These are phyloP conservation scores for Domatiomyces globalis DNA, from an alignment of 2,329 filamentous ascomycete species.

Conservation along the genomic window DNA sequence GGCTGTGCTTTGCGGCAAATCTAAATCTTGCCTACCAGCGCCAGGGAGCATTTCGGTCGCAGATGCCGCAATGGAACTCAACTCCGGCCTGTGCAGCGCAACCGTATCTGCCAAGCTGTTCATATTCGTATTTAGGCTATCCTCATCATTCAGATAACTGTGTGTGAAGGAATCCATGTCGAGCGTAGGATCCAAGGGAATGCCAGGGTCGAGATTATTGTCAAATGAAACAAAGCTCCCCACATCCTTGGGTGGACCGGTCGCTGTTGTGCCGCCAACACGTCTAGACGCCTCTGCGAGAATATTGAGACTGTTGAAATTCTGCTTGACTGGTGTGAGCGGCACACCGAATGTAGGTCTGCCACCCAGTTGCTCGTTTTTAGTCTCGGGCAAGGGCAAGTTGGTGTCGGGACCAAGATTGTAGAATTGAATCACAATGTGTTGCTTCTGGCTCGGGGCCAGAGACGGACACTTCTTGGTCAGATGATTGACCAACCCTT, in stretches of 20 bases:
- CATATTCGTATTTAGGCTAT: slow-evolving; percentile 1
- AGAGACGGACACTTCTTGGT: slow-evolving; percentile 77
- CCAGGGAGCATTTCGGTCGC: slow-evolving; percentile 33
- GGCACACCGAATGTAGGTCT: slow-evolving; percentile 26
- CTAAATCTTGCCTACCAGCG: slow-evolving; percentile 6
- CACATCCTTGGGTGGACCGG: slow-evolving; percentile 1
- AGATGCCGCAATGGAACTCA: slow-evolving; percentile 33
- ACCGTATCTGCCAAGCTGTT: slow-evolving; percentile 2
- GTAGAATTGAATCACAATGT: slow-evolving; percentile 57
- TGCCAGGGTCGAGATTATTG: not conserved
- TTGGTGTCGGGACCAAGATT: slow-evolving; percentile 46
- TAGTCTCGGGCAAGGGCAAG: slow-evolving; percentile 6
- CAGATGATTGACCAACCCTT: slow-evolving; percentile 66
- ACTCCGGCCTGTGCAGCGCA: slow-evolving; percentile 24
- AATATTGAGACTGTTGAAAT: slow-evolving; percentile 71
- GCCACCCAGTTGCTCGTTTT: slow-evolving; percentile 19
- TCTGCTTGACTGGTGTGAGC: slow-evolving; percentile 46
- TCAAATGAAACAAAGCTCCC: slow-evolving; percentile 2
- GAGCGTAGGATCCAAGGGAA: slow-evolving; percentile 8
- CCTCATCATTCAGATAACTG: slow-evolving; percentile 2
- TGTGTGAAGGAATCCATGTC: slow-evolving; percentile 4
- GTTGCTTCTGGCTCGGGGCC: slow-evolving; percentile 57
- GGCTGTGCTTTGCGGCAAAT: not conserved
- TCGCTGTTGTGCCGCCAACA: slow-evolving; percentile 34
- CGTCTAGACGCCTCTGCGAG: slow-evolving; percentile 77